Conservation (phyloP, 2,329 filamentous ascomycete genomes). For the Trichoderma cornu-damae region DNA sequence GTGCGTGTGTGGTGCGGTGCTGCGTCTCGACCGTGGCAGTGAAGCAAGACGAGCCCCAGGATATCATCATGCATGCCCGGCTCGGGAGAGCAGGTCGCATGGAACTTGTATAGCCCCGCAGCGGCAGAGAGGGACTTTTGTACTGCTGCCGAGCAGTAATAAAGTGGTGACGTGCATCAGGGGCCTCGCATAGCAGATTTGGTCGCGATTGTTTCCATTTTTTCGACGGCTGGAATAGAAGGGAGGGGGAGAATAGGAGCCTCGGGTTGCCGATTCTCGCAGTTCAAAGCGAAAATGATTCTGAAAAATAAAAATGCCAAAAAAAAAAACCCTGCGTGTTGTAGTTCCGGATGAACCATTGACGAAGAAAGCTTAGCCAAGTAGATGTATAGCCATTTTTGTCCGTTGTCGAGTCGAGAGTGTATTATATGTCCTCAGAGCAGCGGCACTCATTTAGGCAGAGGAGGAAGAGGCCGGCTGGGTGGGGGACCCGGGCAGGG, state of each 20-base stretch:
- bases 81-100: slow-evolving; percentile 12
- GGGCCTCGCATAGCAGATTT: slow-evolving; percentile 16
- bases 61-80: slow-evolving; percentile 16
- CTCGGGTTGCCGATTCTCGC: background rate
- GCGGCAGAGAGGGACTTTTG: background rate
- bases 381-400: slow-evolving; percentile 25
- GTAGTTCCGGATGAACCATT: too few relatives aligned
- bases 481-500: slow-evolving; percentile 63
- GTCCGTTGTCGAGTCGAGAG: background rate
- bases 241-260: too few relatives aligned
- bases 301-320: too few relatives aligned
- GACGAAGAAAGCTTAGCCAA: slow-evolving; percentile 7
- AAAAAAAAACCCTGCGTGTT: too few relatives aligned
- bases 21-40: background rate
- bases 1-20: slow-evolving; percentile 1
- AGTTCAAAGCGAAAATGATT: background rate
- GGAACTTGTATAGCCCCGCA: slow-evolving; percentile 19
- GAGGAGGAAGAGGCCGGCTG: slow-evolving; percentile 59
- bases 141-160: slow-evolving; percentile 4
- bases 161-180: slow-evolving; percentile 18
- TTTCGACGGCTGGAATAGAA: too few relatives aligned
- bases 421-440: background rate
- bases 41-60: slow-evolving; percentile 21
- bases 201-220: slow-evolving; percentile 2
- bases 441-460: slow-evolving; percentile 52